Evolutionary conservation across 345 rosid genomes (phyloP).

Genomic region (Aegle marmelos): DNA sequence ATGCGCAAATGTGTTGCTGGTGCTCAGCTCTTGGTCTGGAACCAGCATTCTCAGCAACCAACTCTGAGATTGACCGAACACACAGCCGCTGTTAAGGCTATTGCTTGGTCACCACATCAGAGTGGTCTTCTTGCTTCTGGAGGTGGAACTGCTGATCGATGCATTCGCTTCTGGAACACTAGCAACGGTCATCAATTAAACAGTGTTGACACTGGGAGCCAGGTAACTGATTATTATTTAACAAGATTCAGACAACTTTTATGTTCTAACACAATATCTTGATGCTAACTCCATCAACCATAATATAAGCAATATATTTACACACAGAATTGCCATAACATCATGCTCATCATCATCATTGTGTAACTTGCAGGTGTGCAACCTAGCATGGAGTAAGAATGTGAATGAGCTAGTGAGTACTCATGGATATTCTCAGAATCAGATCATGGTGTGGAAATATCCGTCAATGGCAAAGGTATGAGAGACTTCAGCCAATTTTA

Average conservation of each 20-base stretch:
- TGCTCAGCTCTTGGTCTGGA: constrained; percentile 87
- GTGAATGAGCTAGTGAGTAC: constrained; percentile 96
- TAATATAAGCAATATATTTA: background rate
- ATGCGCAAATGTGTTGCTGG: background rate
- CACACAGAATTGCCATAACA: background rate
- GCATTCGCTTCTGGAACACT: constrained; percentile 96
- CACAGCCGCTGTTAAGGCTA: constrained; percentile 98
- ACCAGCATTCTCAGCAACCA: constrained; percentile 90
- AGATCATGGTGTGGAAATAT: constrained; percentile 97
- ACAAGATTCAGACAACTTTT: background rate
- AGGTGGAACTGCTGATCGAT: constrained; percentile 97
- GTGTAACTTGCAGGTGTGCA: constrained; percentile 58
- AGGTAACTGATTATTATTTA: constrained; percentile 32
- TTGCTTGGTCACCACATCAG: constrained; percentile 99
- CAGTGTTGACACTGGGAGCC: constrained; percentile 94
- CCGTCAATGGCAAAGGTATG: constrained; percentile 87
- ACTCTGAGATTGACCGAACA: constrained; percentile 74
- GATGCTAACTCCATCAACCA: background rate
- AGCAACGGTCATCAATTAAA: constrained; percentile 80
- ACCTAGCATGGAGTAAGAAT: constrained; percentile 96
- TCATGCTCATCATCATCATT: background rate
- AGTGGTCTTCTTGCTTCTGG: constrained; percentile 91
- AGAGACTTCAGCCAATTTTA: background rate
- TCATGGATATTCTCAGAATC: constrained; percentile 97
- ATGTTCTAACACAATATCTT: background rate